A percentile compares a stretch with the other conserved stretches of the same genome.
Evolutionary conservation across 1,139 yeast genomes (phyloP).

Genomic region (Pichia sp.): DNA sequence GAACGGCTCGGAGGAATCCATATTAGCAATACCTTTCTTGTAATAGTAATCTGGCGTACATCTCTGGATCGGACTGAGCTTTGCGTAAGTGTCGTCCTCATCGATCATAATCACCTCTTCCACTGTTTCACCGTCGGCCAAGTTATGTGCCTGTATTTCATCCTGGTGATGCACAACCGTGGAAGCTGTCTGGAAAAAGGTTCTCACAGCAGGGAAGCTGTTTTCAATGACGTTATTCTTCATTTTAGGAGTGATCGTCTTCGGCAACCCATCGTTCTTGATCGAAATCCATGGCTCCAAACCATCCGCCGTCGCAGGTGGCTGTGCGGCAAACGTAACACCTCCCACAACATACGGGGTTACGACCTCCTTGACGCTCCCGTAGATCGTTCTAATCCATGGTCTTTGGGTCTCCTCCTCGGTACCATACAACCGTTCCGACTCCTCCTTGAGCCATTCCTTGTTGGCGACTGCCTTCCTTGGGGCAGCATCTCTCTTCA

Average conservation of each 20-base stretch:
- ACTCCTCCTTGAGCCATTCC: conserved; percentile 39
- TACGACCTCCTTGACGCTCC: conserved; percentile 55
- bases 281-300: conserved; percentile 79
- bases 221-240: conserved; percentile 68
- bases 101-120: conserved; percentile 52
- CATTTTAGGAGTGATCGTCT: conserved; percentile 67
- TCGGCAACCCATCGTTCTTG: conserved; percentile 74
- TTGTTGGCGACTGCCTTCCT: conserved; percentile 41
- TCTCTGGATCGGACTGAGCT: conserved; percentile 71
- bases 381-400: conserved; percentile 72
- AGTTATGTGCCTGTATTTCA: conserved; percentile 64
- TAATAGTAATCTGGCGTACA: conserved; percentile 77
- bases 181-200: conserved; percentile 70
- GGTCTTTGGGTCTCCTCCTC: conserved; percentile 44
- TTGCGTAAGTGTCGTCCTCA: conserved; percentile 66
- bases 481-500: conserved; percentile 33
- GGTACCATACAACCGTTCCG: conserved; percentile 31
- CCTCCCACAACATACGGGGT: conserved; percentile 80
- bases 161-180: conserved; percentile 54
- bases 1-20: conserved; percentile 62
- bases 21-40: conserved; percentile 59
- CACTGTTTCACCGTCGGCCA: conserved; percentile 54
- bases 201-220: conserved; percentile 66
- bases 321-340: conserved; percentile 73
- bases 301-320: conserved; percentile 61